These are phyloP conservation scores for Backusella macrospora DNA, from an alignment of 192 early-diverging fungal genomes.

Conservation along the genomic window DNA sequence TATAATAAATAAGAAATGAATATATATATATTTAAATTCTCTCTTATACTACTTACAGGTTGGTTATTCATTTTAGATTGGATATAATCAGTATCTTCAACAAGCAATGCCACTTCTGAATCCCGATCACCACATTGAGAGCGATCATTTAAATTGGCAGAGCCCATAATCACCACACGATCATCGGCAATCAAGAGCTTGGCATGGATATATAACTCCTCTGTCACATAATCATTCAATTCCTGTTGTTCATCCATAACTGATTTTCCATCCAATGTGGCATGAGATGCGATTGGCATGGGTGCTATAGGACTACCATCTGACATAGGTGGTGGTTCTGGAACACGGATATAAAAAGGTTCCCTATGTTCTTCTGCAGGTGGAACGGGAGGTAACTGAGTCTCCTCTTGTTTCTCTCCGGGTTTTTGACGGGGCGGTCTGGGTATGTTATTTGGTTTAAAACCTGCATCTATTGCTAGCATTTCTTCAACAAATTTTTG, in stretches of 20 bases:
- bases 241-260: conserved; percentile 2
- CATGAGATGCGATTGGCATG: background rate
- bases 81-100: conserved; percentile 72
- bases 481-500: conserved; percentile 21
- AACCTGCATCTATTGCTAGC: conserved; percentile 29
- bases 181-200: conserved; percentile 90
- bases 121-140: conserved; percentile 85
- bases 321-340: background rate
- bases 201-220: conserved; percentile 86
- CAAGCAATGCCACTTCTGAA: conserved; percentile 82
- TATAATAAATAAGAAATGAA: background rate
- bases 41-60: conserved; percentile 32
- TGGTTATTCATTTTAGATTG: conserved; percentile 73
- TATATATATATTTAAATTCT: too few species aligned
- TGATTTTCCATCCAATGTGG: background rate
- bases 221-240: conserved; percentile 61
- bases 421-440: background rate
- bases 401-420: background rate
- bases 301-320: background rate
- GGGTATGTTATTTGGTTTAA: too few species aligned
- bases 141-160: conserved; percentile 90
- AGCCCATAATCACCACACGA: conserved; percentile 78
- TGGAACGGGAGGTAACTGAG: conserved; percentile 21
- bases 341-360: too few species aligned
- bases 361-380: conserved; percentile 4